phyloP scores from a whole-genome alignment of 2,329 filamentous ascomycete species.

The Incumbomyces lentus region DNA sequence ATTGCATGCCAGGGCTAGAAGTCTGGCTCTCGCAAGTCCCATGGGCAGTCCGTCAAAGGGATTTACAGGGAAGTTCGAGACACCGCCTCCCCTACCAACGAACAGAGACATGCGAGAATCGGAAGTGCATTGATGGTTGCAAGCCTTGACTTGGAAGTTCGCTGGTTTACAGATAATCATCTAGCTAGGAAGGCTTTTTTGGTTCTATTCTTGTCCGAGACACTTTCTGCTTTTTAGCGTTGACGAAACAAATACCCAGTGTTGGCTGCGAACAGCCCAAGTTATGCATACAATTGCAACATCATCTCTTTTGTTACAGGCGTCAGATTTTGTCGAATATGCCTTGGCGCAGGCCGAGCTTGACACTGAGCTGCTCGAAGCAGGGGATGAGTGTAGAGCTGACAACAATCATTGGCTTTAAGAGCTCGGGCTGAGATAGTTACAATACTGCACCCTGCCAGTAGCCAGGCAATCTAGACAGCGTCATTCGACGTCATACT shows the following conservation, averaged over 20 bases:
- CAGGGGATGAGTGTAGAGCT: no score
- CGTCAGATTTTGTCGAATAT: no score
- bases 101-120: not conserved
- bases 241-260: slow-evolving; percentile 1
- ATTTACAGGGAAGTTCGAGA: not conserved
- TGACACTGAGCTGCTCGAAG: no score
- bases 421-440: no score
- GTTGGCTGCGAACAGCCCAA: not conserved
- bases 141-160: not conserved
- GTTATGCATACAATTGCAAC: no score
- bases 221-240: slow-evolving; percentile 9
- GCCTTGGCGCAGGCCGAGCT: no score
- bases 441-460: no score
- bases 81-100: not conserved
- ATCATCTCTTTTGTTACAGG: no score
- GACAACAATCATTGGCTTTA: no score
- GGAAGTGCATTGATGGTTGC: not conserved
- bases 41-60: slow-evolving; percentile 15
- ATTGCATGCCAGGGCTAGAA: slow-evolving; percentile 20
- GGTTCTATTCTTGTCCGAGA: slow-evolving; percentile 6
- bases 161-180: not conserved
- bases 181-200: not conserved
- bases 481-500: no score
- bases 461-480: no score
- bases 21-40: slow-evolving; percentile 19